A percentile compares a stretch with the other conserved stretches of the same genome.
These are phyloP conservation scores for Nicotiana rustica DNA, from an alignment of 305 asterid species.

Conservation along the genomic window DNA sequence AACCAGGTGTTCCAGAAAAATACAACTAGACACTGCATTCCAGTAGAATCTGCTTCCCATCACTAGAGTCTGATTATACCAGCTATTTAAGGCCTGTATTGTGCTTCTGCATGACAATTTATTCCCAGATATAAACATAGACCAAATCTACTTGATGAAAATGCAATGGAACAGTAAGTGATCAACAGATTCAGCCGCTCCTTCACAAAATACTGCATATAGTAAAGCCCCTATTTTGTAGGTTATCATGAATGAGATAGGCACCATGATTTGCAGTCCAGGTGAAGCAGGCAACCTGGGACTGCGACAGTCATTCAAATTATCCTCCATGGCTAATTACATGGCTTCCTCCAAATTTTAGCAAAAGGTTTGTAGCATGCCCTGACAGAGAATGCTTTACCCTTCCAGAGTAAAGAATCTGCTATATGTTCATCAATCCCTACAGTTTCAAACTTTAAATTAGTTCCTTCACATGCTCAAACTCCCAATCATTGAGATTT, in stretches of 20 bases:
- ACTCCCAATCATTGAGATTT: not conserved
- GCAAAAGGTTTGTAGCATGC: conserved; percentile 20
- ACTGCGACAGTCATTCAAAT: not conserved
- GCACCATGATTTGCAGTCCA: conserved; percentile 18
- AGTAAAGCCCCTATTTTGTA: not conserved
- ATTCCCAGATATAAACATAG: not conserved
- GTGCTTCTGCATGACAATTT: conserved; percentile 21
- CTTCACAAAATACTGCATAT: conserved; percentile 22
- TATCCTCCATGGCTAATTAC: not conserved
- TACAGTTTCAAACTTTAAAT: not conserved
- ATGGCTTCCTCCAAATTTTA: conserved; percentile 8
- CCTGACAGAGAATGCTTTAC: not conserved
- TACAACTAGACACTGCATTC: not conserved
- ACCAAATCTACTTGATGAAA: conserved; percentile 26
- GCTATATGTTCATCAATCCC: not conserved
- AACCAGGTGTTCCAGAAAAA: conserved; percentile 1
- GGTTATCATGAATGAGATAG: conserved; percentile 3
- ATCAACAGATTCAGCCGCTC: conserved; percentile 18
- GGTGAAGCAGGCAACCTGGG: conserved; percentile 10
- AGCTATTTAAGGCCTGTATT: conserved; percentile 15
- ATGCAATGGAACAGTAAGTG: conserved; percentile 20
- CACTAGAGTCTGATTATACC: not conserved
- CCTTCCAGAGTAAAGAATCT: conserved; percentile 1
- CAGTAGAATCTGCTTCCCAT: conserved; percentile 16
- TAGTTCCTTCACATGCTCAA: not conserved